Evolutionary conservation across 148 eudicot genomes (phyloP).

Genomic region (Nepenthes gracilis): DNA sequence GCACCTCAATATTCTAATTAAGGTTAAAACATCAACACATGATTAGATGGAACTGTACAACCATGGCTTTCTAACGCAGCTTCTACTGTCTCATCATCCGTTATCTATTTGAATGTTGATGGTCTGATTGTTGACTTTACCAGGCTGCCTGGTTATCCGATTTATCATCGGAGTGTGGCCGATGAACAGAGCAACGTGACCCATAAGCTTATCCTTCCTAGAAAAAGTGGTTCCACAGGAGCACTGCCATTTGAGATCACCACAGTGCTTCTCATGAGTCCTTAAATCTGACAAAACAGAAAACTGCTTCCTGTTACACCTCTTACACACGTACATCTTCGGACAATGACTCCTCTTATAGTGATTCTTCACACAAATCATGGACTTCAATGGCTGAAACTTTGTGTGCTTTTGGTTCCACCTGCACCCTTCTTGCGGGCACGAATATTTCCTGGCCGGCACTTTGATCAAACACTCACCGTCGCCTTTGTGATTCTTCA

Average conservation of each 20-base stretch:
- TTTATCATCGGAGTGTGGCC: constrained; percentile 49
- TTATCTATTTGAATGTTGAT: not conserved
- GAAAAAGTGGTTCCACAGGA: constrained; percentile 89
- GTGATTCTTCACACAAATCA: constrained; percentile 86
- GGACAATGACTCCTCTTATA: constrained; percentile 92
- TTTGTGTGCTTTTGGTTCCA: constrained; percentile 71
- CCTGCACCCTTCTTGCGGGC: constrained; percentile 80
- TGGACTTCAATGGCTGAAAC: constrained; percentile 82
- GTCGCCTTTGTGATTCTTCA: constrained; percentile 18
- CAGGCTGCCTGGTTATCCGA: not conserved
- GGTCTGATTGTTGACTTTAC: not conserved
- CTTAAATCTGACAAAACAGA: constrained; percentile 73
- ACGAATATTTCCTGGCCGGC: constrained; percentile 48
- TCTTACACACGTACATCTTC: constrained; percentile 72
- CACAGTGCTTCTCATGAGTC: constrained; percentile 93
- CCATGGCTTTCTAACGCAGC: not conserved
- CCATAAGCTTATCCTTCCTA: constrained; percentile 93
- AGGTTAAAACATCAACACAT: too few relatives aligned
- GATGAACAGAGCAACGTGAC: constrained; percentile 65
- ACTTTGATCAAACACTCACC: not conserved
- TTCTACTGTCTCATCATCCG: not conserved
- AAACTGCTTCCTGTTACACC: constrained; percentile 62
- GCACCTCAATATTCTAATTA: too few relatives aligned
- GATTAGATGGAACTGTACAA: too few relatives aligned
- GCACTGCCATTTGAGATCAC: constrained; percentile 72